Conservation (phyloP, 371 early-diverging fungal species). For the Amoeboaphelidium occidentale region DNA sequence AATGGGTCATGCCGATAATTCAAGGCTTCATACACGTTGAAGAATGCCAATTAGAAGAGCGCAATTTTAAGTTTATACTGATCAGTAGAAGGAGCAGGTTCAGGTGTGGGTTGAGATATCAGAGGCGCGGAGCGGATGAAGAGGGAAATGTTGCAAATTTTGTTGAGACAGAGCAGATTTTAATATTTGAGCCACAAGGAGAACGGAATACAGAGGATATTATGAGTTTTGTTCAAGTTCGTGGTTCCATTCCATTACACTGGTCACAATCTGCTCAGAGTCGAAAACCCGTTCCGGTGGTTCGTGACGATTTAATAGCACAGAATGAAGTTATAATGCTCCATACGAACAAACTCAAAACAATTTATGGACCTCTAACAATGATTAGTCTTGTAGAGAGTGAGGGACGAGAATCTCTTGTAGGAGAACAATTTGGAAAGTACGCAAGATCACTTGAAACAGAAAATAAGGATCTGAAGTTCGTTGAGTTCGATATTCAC, state of each 20-base stretch:
- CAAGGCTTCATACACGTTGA: background rate
- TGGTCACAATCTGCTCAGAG: constrained; percentile 51
- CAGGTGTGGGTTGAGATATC: constrained; percentile 47
- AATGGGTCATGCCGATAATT: background rate
- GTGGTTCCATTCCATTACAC: constrained; percentile 92
- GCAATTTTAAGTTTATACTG: background rate
- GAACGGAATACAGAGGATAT: background rate
- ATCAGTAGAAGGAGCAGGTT: constrained; percentile 1
- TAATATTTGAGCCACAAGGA: constrained; percentile 10
- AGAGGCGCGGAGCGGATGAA: constrained; percentile 83
- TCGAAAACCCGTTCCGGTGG: background rate
- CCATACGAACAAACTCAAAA: background rate
- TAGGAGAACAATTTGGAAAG: background rate
- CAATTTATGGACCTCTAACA: background rate
- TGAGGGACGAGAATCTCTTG: background rate
- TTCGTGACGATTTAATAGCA: background rate
- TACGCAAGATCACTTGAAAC: background rate
- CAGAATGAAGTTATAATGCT: background rate
- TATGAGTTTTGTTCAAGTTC: constrained; percentile 42
- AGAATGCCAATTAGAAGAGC: constrained; percentile 1
- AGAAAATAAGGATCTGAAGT: background rate
- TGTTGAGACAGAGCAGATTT: constrained; percentile 93
- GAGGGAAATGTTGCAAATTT: constrained; percentile 87
- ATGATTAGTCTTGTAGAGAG: background rate
- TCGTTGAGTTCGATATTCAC: constrained; percentile 83